These are phyloP conservation scores for Xanthoceras sorbifolium DNA, from an alignment of 345 rosid species.

Conservation along the genomic window DNA sequence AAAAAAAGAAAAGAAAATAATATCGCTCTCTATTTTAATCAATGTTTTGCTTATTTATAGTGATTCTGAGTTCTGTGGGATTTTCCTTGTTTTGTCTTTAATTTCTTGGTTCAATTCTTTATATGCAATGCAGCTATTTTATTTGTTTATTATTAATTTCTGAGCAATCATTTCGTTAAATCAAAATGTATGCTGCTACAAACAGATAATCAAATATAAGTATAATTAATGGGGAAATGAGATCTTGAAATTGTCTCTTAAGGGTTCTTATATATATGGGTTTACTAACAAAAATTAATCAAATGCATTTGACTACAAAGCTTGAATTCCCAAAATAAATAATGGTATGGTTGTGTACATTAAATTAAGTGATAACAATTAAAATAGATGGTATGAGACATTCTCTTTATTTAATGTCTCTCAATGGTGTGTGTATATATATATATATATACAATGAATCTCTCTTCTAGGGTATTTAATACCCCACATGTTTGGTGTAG, in stretches of 20 bases:
- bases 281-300: background rate
- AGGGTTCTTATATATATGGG: background rate
- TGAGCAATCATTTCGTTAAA: background rate
- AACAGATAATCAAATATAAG: background rate
- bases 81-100: background rate
- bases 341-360: background rate
- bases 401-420: background rate
- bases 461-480: constrained; percentile 16
- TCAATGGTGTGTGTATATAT: too few relatives aligned
- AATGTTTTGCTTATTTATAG: background rate
- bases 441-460: constrained; percentile 15
- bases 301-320: background rate
- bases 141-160: constrained; percentile 1
- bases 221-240: background rate
- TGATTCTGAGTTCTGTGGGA: background rate
- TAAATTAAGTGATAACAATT: background rate
- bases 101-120: background rate
- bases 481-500: constrained; percentile 16
- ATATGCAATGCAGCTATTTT: background rate
- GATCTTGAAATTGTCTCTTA: background rate
- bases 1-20: too few relatives aligned
- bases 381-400: background rate
- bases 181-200: background rate
- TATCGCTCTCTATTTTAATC: background rate
- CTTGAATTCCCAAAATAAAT: background rate